phyloP scores from a whole-genome alignment of 106 monocot genomes.

The Platanthera zijinensis region DNA sequence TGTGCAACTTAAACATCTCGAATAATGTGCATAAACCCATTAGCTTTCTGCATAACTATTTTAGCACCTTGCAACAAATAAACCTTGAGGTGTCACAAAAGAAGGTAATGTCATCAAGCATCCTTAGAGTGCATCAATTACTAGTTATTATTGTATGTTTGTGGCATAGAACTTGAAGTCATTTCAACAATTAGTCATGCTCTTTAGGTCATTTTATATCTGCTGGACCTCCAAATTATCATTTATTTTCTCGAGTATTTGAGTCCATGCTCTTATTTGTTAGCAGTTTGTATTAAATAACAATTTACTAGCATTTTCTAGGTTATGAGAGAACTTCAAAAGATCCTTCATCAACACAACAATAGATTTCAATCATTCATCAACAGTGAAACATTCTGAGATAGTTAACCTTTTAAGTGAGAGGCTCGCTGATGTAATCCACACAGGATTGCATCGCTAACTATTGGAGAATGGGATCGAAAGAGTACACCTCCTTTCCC shows the following conservation, averaged over 20 bases:
- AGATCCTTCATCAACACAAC: too few relatives aligned
- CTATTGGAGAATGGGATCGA: too few relatives aligned
- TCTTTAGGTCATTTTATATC: background rate
- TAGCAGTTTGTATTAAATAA: background rate
- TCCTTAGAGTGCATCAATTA: background rate
- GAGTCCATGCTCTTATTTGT: background rate
- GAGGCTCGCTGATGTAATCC: too few relatives aligned
- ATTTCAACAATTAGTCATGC: background rate
- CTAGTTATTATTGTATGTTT: background rate
- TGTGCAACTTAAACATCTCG: background rate
- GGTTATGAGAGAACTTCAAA: too few relatives aligned
- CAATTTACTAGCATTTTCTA: too few relatives aligned
- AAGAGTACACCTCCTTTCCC: too few relatives aligned
- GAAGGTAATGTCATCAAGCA: background rate
- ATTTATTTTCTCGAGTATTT: background rate
- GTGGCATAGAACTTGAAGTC: background rate
- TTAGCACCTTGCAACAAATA: background rate
- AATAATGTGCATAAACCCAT: background rate
- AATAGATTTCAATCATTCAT: too few relatives aligned
- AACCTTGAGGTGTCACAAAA: background rate
- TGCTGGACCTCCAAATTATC: background rate
- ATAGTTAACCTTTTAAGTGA: too few relatives aligned
- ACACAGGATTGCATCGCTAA: too few relatives aligned
- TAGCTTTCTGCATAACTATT: background rate
- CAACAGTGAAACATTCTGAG: too few relatives aligned